Conservation (phyloP, 257 asterid species). For the Fraxinus pennsylvanica region DNA sequence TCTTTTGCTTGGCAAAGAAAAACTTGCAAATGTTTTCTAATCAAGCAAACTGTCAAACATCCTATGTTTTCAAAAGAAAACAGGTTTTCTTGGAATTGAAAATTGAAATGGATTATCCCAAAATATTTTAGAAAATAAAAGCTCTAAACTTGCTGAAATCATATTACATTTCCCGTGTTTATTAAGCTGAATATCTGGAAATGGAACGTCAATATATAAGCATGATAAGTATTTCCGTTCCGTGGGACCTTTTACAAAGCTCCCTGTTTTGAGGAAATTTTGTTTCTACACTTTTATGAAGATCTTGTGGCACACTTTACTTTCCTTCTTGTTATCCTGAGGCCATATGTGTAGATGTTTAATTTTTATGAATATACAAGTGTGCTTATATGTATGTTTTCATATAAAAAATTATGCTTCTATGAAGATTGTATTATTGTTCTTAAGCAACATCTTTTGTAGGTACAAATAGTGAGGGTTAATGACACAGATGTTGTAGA, state of each 20-base stretch:
- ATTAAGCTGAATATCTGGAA: not conserved
- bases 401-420: not conserved
- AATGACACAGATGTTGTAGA: conserved; percentile 48
- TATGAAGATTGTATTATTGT: not conserved
- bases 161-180: not conserved
- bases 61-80: not conserved
- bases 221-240: not conserved
- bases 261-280: not conserved
- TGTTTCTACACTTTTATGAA: not conserved
- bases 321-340: not conserved
- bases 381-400: not conserved
- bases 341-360: not conserved
- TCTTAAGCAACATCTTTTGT: conserved; percentile 19
- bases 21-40: not conserved
- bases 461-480: conserved; percentile 90
- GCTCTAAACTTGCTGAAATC: not conserved
- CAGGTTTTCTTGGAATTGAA: not conserved
- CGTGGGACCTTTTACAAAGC: not conserved
- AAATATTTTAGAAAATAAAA: not conserved
- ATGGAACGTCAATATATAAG: not conserved
- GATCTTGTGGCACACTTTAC: not conserved
- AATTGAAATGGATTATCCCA: not conserved
- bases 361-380: not conserved
- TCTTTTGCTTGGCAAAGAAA: not conserved
- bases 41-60: not conserved